Evolutionary conservation across 2,329 filamentous ascomycete genomes (phyloP), one percentile per base, ranked within the genome.

Genomic region (Ceratocystis huliohia): DNA sequence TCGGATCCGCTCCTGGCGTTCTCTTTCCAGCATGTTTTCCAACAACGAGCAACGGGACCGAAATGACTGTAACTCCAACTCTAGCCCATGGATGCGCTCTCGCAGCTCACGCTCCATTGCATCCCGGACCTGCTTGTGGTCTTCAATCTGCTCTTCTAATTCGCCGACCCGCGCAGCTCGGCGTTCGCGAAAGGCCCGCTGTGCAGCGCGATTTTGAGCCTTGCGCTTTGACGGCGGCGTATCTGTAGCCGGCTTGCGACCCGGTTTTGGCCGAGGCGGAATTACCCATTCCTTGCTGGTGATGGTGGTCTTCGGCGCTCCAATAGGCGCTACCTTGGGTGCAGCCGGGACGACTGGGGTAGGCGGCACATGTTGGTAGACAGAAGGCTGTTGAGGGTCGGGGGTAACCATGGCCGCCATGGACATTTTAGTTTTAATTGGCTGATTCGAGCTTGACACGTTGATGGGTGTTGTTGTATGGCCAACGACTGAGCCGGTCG

Each of bases 191-290:
- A 97, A 97, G 0, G 89, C 90, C 67, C 93, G 82, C 77, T 97
- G 93, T 2, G 93, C 93, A 61, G 90, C 89, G 68, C 94, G 84
- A 75, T 97, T 97, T 78, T 97, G 94, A 1, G 90, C 89, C 79
- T 96, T 95, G 70, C 94, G 85, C 78, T 96, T 96, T 56, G 91
- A 96, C 1, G 89, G 89, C 15, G 92, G 91, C 64, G 92, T 95
- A 73, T 96, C 92, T 45, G 90, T 95, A 61, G 91, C 90, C 2
- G 93, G 92, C 80, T 97, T 97, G 71, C 93, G 86, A 62, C 93
- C 93, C 25, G 94, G 93, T 80, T 92, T 93, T 61, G 89, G 89
- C 68, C 89, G 83, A 33, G 89, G 89, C 28, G 89, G 89, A 57
- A 94, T 86, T 28, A 93, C 82, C 89, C 89, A 94, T 84, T 93